Evolutionary conservation across 2,329 filamentous ascomycete genomes (phyloP).

Genomic region (Cyphellophora attinorum): DNA sequence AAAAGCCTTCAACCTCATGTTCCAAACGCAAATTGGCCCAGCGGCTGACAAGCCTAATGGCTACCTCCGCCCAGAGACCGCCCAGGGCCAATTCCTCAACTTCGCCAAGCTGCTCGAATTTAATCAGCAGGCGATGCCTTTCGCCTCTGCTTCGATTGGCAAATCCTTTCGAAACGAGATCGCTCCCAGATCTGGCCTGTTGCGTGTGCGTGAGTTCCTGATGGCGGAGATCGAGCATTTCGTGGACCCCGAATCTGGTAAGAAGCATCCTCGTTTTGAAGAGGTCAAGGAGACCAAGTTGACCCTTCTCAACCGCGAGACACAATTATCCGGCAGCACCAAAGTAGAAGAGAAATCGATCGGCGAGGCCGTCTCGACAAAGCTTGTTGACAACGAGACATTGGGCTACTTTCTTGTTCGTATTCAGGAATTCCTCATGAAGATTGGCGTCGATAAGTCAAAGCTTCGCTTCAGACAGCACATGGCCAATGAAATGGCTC

Average conservation of each 20-base stretch:
- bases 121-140: slow-evolving; percentile 91
- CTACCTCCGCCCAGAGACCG: slow-evolving; percentile 87
- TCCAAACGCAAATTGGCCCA: slow-evolving; percentile 88
- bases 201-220: slow-evolving; percentile 91
- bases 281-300: slow-evolving; percentile 80
- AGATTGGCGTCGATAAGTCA: slow-evolving; percentile 73
- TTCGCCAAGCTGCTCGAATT: slow-evolving; percentile 94
- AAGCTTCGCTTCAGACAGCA: slow-evolving; percentile 97
- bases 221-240: slow-evolving; percentile 99
- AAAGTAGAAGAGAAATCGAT: slow-evolving; percentile 63
- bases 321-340: slow-evolving; percentile 80
- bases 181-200: slow-evolving; percentile 78
- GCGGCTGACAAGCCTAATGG: slow-evolving; percentile 70
- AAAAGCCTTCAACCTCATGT: slow-evolving; percentile 97
- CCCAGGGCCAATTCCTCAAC: slow-evolving; percentile 95
- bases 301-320: slow-evolving; percentile 71
- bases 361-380: slow-evolving; percentile 72
- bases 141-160: slow-evolving; percentile 92
- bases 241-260: slow-evolving; percentile 87
- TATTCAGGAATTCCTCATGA: slow-evolving; percentile 81
- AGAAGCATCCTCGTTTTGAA: slow-evolving; percentile 82
- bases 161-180: slow-evolving; percentile 99
- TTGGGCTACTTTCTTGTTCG: slow-evolving; percentile 94
- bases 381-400: slow-evolving; percentile 91
- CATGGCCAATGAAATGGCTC: slow-evolving; percentile 83